phyloP scores from a whole-genome alignment of 1,284 basidiomycete genomes.

The Rhodotorula sp. region DNA sequence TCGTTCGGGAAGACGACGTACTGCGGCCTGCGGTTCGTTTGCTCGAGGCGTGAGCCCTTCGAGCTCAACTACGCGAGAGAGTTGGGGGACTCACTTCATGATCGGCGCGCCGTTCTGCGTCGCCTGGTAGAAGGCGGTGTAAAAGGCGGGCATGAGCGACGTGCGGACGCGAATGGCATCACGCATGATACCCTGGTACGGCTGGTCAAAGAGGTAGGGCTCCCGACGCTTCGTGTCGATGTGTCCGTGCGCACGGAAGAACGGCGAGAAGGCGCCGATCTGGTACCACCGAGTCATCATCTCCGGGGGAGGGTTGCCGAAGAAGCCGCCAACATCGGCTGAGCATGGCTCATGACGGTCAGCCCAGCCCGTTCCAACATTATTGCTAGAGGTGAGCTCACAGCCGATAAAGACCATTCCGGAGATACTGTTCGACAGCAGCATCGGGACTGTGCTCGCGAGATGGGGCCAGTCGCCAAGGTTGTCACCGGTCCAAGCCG shows the following conservation, averaged over 20 bases:
- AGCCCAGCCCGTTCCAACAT: background rate
- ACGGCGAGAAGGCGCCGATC: slow-evolving; percentile 90
- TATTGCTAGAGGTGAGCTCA: slow-evolving; percentile 51
- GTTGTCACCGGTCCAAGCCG: slow-evolving; percentile 99
- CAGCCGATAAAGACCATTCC: slow-evolving; percentile 91
- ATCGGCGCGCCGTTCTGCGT: slow-evolving; percentile 75
- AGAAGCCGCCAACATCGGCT: slow-evolving; percentile 98
- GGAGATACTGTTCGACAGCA: slow-evolving; percentile 83
- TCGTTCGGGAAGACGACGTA: slow-evolving; percentile 91
- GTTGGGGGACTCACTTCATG: slow-evolving; percentile 59
- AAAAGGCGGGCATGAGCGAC: slow-evolving; percentile 87
- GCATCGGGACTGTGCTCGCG: slow-evolving; percentile 89
- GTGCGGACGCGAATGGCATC: slow-evolving; percentile 82
- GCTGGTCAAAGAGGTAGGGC: slow-evolving; percentile 87
- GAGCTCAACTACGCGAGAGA: background rate
- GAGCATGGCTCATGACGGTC: background rate
- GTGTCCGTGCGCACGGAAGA: slow-evolving; percentile 98
- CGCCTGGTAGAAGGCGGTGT: slow-evolving; percentile 89
- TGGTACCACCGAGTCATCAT: slow-evolving; percentile 98
- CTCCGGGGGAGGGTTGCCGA: slow-evolving; percentile 90
- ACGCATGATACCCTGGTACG: slow-evolving; percentile 75
- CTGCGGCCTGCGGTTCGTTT: slow-evolving; percentile 65
- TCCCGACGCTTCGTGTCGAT: slow-evolving; percentile 97
- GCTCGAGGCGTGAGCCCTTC: too few species aligned
- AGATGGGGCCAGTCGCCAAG: slow-evolving; percentile 97